A percentile compares a stretch with the other conserved stretches of the same genome.
phyloP scores from a whole-genome alignment of 2,329 filamentous ascomycete genomes.

The Penicillium verrucosum region DNA sequence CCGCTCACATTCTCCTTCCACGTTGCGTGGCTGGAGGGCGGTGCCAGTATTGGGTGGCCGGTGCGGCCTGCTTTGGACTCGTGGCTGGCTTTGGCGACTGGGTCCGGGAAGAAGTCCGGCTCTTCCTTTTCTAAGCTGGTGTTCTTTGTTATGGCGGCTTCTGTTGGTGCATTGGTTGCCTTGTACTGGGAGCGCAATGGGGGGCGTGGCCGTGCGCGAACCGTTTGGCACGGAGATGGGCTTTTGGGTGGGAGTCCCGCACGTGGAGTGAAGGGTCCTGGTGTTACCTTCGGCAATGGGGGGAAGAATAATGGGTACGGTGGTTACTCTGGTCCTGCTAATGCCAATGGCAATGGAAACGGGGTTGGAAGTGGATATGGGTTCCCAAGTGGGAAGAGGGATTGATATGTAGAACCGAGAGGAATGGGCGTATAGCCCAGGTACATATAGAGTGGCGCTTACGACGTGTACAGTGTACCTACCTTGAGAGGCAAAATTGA shows the following conservation, averaged over 20 bases:
- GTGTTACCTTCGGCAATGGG: constrained; percentile 55
- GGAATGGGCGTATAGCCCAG: constrained; percentile 6
- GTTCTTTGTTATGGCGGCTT: constrained; percentile 38
- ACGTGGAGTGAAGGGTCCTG: constrained; percentile 41
- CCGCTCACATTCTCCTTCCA: constrained; percentile 73
- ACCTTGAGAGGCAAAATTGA: neutral
- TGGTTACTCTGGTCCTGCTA: constrained; percentile 47
- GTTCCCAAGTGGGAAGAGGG: constrained; percentile 42
- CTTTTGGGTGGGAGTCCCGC: constrained; percentile 45
- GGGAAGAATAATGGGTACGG: constrained; percentile 55
- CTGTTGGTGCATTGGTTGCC: constrained; percentile 35
- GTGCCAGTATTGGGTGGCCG: constrained; percentile 37
- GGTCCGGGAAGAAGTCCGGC: constrained; percentile 5
- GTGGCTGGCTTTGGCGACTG: constrained; percentile 15
- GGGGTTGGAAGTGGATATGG: constrained; percentile 31
- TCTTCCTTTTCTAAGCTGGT: constrained; percentile 31
- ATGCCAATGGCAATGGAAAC: constrained; percentile 24
- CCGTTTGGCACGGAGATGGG: constrained; percentile 46
- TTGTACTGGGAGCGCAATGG: constrained; percentile 39
- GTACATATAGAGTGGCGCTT: constrained; percentile 1
- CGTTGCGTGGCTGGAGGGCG: constrained; percentile 66
- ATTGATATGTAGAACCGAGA: constrained; percentile 27
- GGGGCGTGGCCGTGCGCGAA: constrained; percentile 18
- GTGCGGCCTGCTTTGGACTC: constrained; percentile 17
- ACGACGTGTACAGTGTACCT: constrained; percentile 14